Evolutionary conservation across 495 filamentous ascomycete genomes (phyloP), one percentile per base, ranked within the genome.

Genomic region (Daldinia vernicosa): DNA sequence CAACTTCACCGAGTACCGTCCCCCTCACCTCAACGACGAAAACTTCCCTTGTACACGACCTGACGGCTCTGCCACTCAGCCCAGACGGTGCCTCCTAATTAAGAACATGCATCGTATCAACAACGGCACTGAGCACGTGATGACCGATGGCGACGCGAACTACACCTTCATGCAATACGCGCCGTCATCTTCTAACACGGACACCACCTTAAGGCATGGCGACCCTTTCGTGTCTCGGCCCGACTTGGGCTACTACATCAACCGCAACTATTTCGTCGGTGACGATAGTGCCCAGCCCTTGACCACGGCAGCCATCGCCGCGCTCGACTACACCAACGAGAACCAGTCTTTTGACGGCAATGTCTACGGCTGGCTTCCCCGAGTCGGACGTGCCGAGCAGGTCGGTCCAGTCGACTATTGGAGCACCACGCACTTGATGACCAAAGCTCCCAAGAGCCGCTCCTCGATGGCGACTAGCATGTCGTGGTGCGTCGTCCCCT

Each of bases 41-140:
- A 78, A 76, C 51, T 61, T 72, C 15, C 61, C 69, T 8, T 71
- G 69, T n/a, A 53, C 56, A 6, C 67, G 66, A 22, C 52, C 60
- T 4, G 15, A n/a, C 15, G 60, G 63, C 26, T 58, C 60, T 11
- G 32, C 28, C 26, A 32, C 72, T 22, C 63, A 66, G 24, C 72
- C 68, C 11, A 63, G 67, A 30, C 33, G 15, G 15, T 32, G 43
- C 43, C 43, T 11, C 4, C 4, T 24, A 22, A 47, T 40, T 27
- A 32, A 14, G 12, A 47, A n/a, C 6, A 19, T 24, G 28, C n/a
- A 24, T 6, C 17, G 19, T 6, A n/a, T 32, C 19, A 22, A 22
- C 17, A 7, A 39, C 33, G 14, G 53, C 54, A 5, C 15, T 1
- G 40, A 3, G 6, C 51, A 61, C 14, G 39, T 61, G 56, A 53